Evolutionary conservation across 2,329 filamentous ascomycete species (phyloP).

Genomic region (Exophiala mesophila): DNA sequence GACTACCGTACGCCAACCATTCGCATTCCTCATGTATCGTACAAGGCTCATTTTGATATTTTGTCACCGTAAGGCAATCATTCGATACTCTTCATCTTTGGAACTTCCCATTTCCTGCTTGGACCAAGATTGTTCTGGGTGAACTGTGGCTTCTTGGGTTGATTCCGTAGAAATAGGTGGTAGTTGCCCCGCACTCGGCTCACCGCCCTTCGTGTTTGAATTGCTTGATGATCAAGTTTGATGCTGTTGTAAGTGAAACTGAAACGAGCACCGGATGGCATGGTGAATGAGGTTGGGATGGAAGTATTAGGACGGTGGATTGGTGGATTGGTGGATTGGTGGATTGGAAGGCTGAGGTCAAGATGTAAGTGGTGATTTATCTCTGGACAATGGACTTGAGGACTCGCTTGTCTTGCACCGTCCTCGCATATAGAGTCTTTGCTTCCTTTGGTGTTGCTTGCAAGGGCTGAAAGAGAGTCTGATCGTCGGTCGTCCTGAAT

Average conservation of each 20-base stretch:
- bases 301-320: no score
- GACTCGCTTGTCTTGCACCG: no score
- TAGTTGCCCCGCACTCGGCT: slow-evolving; percentile 23
- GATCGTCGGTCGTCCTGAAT: background rate
- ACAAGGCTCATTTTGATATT: slow-evolving; percentile 1
- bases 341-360: no score
- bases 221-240: slow-evolving; percentile 23
- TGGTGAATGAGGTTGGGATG: no score
- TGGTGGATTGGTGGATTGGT: no score
- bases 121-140: slow-evolving; percentile 14
- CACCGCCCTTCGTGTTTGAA: slow-evolving; percentile 22
- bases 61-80: no score
- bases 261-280: slow-evolving; percentile 14
- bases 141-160: slow-evolving; percentile 21
- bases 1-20: background rate
- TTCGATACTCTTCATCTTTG: slow-evolving; percentile 19
- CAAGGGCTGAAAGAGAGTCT: no score
- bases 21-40: background rate
- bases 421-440: no score
- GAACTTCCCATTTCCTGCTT: slow-evolving; percentile 18
- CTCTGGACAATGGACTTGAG: no score
- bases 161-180: slow-evolving; percentile 26
- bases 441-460: no score
- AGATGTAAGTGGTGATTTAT: no score
- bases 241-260: slow-evolving; percentile 25